Evolutionary conservation across 2,329 filamentous ascomycete genomes (phyloP), one percentile per base, ranked within the genome.

Genomic region (Madurella mycetomatis): DNA sequence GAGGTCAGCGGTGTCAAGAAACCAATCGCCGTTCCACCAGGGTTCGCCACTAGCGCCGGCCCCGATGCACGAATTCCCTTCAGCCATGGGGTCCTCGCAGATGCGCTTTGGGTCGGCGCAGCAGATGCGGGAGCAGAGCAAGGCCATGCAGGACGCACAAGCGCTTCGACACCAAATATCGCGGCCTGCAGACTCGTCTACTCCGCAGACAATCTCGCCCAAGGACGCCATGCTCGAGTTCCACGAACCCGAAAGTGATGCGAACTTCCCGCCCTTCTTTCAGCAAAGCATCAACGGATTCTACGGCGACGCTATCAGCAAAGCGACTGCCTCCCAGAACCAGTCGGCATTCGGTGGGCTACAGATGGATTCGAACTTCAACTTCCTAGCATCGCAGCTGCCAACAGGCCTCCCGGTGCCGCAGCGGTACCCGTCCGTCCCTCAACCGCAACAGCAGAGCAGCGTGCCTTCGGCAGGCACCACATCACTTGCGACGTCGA

Each of bases 171-270:
- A 76, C 17, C 73, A 77, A 37, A 64, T 77, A 58, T 59, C 68
- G 53, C 65, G 72, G 59, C 63, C 66, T 62, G 61, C 72, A 30
- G 70, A 78, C 44, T 73, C 76, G 1, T 69, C 77, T 5, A 79
- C 78, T 0, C 79, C 86, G n/a, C 89, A 90, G 70, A 96, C 92
- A 0, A 96, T 99, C 45, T 97, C 92, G 1, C 94, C 92, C 19
- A 95, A 95, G 72, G 92, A 97, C 65, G 89, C 92, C 1, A 73
- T 95, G 56, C 73, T 96, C 47, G 92, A 96, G 56, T 96, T 92
- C 67, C 82, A 86, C 57, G 90, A 94, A 40, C 71, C 77, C 0
- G 88, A 92, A 2, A 84, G 86, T 16, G 86, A 87, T 46, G 73
- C 81, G 4, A 83, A 83, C 55, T 83, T 87, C 63, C 84, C 89